A percentile compares a stretch with the other conserved stretches of the same genome.
phyloP scores from a whole-genome alignment of 2,329 filamentous ascomycete genomes.

The Ascocoryne sarcoides region DNA sequence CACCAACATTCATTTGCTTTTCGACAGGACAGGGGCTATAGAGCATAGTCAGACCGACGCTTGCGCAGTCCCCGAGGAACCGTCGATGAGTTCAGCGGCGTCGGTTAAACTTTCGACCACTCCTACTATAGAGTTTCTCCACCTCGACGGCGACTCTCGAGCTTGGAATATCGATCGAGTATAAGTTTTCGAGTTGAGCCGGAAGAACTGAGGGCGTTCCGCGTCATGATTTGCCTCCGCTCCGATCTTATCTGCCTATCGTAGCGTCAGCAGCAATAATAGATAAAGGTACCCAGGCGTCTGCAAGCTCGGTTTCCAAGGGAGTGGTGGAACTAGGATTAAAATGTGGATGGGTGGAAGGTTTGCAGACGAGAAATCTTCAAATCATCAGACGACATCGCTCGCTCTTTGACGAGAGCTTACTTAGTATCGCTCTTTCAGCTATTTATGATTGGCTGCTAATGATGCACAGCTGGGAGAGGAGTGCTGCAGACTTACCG shows the following conservation, averaged over 20 bases:
- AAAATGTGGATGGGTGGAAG: neutral
- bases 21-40: conserved; percentile 8
- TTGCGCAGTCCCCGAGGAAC: too few species aligned
- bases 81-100: too few species aligned
- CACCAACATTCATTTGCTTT: neutral
- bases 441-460: neutral
- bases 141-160: too few species aligned
- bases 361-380: conserved; percentile 3
- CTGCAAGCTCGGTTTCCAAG: neutral
- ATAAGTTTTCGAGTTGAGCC: too few species aligned
- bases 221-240: conserved; percentile 3
- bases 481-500: neutral
- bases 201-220: too few species aligned
- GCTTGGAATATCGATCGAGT: too few species aligned
- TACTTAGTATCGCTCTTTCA: neutral
- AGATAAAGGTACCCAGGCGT: neutral
- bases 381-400: conserved; percentile 8
- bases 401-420: neutral
- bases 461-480: neutral
- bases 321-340: conserved; percentile 4
- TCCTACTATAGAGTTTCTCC: too few species aligned
- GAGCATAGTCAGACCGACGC: conserved; percentile 1
- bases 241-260: conserved; percentile 5
- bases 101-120: too few species aligned
- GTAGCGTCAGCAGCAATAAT: neutral